Conservation (phyloP, 2,329 filamentous ascomycete genomes). For the Fusarium staphyleae region DNA sequence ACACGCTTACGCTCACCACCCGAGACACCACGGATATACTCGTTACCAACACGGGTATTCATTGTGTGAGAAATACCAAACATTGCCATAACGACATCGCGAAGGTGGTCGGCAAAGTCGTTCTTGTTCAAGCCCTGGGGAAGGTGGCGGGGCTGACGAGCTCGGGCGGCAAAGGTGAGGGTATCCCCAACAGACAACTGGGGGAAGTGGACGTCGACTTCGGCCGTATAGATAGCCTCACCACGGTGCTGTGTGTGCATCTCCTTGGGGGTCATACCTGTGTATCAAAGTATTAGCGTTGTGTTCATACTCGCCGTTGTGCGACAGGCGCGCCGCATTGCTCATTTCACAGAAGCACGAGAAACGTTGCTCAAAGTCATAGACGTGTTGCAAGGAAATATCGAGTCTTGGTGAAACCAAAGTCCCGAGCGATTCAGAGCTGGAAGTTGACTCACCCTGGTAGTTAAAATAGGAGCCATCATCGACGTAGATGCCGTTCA, state of each 20-base stretch:
- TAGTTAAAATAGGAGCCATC: constrained; percentile 80
- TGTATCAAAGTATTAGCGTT: constrained; percentile 23
- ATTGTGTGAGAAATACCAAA: constrained; percentile 77
- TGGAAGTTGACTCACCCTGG: constrained; percentile 60
- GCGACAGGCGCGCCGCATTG: constrained; percentile 7
- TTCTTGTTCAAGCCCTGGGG: constrained; percentile 63
- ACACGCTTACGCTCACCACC: constrained; percentile 77
- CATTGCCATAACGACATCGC: constrained; percentile 77
- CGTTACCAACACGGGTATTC: constrained; percentile 77
- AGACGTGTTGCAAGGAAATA: not conserved
- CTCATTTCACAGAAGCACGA: constrained; percentile 13
- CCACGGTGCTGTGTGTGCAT: constrained; percentile 82
- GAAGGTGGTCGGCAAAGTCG: constrained; percentile 67
- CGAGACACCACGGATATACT: constrained; percentile 76
- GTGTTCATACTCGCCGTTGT: not conserved
- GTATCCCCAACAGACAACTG: constrained; percentile 80
- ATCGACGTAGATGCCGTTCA: constrained; percentile 78
- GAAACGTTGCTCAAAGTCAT: constrained; percentile 8
- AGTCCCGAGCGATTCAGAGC: not conserved
- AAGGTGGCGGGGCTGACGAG: constrained; percentile 68
- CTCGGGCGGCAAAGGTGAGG: constrained; percentile 76
- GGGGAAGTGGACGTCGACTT: constrained; percentile 84
- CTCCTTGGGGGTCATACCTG: constrained; percentile 70
- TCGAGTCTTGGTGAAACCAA: constrained; percentile 11
- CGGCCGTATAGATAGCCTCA: constrained; percentile 86